Evolutionary conservation across 75 land plant species (phyloP), one percentile per base, ranked within the genome.

Genomic region (Cunninghamia lanceolata): DNA sequence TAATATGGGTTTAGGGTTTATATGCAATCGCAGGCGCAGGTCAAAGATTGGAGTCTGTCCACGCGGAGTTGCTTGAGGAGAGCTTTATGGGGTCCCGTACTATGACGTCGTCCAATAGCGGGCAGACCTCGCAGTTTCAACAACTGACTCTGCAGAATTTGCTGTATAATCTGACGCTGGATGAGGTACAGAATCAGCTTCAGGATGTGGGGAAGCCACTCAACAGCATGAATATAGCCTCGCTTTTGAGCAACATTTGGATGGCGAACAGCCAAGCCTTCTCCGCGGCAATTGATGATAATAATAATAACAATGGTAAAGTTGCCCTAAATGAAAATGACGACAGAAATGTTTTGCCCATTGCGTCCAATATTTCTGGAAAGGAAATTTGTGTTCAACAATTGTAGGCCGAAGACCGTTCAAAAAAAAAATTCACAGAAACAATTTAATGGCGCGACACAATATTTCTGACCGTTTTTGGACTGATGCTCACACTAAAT

Each of bases 181-280:
- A 89, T 84, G 90, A 92, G 66, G 91, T 92, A 9, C 84, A 87
- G 56, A 94, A 90, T 68, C 93, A 91, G 30, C 84, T 95, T 35
- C 91, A 89, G 34, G 92, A 91, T 21, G 88, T 92, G 21, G 96
- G 96, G 32, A 96, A 96, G 84, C 93, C 93, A 13, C 83, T 96
- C 39, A 92, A 90, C 5, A 93, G 93, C 54, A 94, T 96, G 96
- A 92, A 94, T 83, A 92, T 96, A 87, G 95, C 94, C 54, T 95
- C 94, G 88, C 92, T 96, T 75, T 86, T 96, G 47, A 90, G 90
- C 71, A 96, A 89, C 70, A 90, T 96, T 2, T 94, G 92, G 91
- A 89, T 87, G 1, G 89, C 89, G 78, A 88, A 90, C 46, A 91
- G 89, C 42, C 89, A 93, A 47, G 91, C 89, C n/a, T 88, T 91